Evolutionary conservation across 2,329 filamentous ascomycete species (phyloP).

Genomic region (Pseudomassariella vexata): DNA sequence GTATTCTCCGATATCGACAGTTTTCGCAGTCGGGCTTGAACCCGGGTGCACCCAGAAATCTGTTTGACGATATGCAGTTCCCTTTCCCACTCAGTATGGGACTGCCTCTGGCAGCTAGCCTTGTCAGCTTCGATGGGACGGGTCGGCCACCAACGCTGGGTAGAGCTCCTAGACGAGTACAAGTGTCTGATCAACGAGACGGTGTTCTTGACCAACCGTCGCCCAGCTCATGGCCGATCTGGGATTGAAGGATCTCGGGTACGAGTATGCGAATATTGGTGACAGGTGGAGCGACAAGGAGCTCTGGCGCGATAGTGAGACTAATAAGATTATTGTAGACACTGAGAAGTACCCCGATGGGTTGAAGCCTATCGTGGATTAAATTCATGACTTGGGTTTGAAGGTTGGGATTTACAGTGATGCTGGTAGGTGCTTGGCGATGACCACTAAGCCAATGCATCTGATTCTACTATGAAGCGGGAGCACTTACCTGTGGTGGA

Average conservation of each 20-base stretch:
- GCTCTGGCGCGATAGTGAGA: conserved; percentile 31
- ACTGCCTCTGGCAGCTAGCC: no score
- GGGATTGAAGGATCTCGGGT: conserved; percentile 47
- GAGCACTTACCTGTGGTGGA: conserved; percentile 42
- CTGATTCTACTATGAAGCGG: neutral
- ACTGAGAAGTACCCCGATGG: conserved; percentile 50
- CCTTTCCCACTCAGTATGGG: no score
- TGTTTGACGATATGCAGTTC: no score
- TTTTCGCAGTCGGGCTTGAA: no score
- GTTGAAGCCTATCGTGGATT: conserved; percentile 45
- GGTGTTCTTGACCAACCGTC: conserved; percentile 38
- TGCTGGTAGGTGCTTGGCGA: conserved; percentile 30
- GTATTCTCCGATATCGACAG: no score
- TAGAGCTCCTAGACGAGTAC: conserved; percentile 49
- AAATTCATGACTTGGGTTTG: conserved; percentile 50
- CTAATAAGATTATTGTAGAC: conserved; percentile 39
- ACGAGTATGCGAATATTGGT: conserved; percentile 55
- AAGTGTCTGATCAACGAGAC: conserved; percentile 43
- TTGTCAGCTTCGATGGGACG: conserved; percentile 7
- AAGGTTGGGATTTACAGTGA: conserved; percentile 61
- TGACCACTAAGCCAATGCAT: neutral
- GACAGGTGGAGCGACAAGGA: conserved; percentile 53
- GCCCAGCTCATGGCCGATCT: conserved; percentile 41
- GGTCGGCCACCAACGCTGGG: conserved; percentile 33
- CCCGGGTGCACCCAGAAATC: no score